Evolutionary conservation across 2,329 filamentous ascomycete species (phyloP).

Genomic region (Anisogramma anomala): DNA sequence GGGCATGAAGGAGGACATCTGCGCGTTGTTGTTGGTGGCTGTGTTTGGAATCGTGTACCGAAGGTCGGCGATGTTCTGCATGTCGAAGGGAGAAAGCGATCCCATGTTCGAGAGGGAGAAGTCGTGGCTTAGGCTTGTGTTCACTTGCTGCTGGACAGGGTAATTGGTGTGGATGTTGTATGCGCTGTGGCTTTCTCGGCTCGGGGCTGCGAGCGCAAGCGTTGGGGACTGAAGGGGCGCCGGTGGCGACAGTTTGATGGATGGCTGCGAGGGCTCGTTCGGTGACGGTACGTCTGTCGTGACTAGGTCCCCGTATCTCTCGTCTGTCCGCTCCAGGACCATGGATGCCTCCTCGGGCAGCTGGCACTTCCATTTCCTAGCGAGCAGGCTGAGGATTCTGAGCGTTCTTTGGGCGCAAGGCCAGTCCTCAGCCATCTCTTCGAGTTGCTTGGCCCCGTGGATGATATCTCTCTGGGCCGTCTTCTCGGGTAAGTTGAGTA

Average conservation of each 20-base stretch:
- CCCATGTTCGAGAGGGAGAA: slow-evolving; percentile 19
- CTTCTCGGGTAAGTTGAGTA: slow-evolving; percentile 87
- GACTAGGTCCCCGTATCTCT: slow-evolving; percentile 64
- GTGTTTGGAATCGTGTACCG: slow-evolving; percentile 2
- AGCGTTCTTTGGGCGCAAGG: slow-evolving; percentile 76
- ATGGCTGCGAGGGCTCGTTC: slow-evolving; percentile 20
- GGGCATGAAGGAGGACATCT: slow-evolving; percentile 10
- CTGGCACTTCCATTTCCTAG: slow-evolving; percentile 80
- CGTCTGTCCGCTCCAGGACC: slow-evolving; percentile 66
- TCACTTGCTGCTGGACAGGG: slow-evolving; percentile 14
- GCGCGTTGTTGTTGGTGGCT: slow-evolving; percentile 8
- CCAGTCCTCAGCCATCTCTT: slow-evolving; percentile 95
- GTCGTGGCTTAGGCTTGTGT: slow-evolving; percentile 10
- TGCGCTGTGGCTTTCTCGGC: slow-evolving; percentile 23
- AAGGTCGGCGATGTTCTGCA: too few species aligned
- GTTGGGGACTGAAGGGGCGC: slow-evolving; percentile 15
- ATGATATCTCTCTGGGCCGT: slow-evolving; percentile 81
- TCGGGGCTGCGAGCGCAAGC: slow-evolving; percentile 11
- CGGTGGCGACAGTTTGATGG: slow-evolving; percentile 19
- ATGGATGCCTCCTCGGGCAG: slow-evolving; percentile 71
- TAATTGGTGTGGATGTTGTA: slow-evolving; percentile 23
- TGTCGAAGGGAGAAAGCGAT: slow-evolving; percentile 16
- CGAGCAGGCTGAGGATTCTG: slow-evolving; percentile 71
- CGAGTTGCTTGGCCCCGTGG: slow-evolving; percentile 80
- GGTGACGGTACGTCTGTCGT: slow-evolving; percentile 50